A percentile compares a stretch with the other conserved stretches of the same genome.
Evolutionary conservation across 106 monocot species (phyloP).

Genomic region (Platanthera zijinensis): DNA sequence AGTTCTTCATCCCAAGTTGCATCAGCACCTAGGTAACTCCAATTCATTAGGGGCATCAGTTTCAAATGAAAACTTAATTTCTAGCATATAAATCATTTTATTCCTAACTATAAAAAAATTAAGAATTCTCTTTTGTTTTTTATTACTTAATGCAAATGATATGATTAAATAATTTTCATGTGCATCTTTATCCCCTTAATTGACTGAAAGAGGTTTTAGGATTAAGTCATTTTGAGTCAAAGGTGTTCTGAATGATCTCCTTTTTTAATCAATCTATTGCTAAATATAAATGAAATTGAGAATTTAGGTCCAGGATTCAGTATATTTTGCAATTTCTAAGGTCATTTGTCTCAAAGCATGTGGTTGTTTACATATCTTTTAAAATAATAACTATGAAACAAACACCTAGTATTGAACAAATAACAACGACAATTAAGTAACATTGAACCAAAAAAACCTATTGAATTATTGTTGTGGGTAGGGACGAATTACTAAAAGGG

Average conservation of each 20-base stretch:
- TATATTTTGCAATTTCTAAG: no score
- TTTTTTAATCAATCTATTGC: neutral
- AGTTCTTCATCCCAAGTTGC: constrained; percentile 85
- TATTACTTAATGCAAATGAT: neutral
- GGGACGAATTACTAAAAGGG: no score
- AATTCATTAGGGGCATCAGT: no score
- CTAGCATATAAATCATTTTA: neutral
- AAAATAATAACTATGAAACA: no score
- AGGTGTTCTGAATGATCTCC: neutral
- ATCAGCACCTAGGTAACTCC: constrained; percentile 67
- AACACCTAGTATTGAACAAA: no score
- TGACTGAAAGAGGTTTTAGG: neutral
- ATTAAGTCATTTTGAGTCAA: neutral
- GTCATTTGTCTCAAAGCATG: no score
- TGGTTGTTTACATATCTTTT: no score
- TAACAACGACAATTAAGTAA: no score
- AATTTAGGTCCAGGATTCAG: neutral
- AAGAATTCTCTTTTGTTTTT: neutral
- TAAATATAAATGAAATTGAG: neutral
- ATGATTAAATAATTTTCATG: neutral
- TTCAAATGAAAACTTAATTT: neutral
- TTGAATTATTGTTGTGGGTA: no score
- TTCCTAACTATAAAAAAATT: neutral
- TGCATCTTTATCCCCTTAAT: neutral
- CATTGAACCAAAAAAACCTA: no score